Percentiles rank a stretch among this genome's conserved stretches.
These are phyloP conservation scores for Metschnikowia cubensis DNA, from an alignment of 805 yeast species.

Conservation along the genomic window DNA sequence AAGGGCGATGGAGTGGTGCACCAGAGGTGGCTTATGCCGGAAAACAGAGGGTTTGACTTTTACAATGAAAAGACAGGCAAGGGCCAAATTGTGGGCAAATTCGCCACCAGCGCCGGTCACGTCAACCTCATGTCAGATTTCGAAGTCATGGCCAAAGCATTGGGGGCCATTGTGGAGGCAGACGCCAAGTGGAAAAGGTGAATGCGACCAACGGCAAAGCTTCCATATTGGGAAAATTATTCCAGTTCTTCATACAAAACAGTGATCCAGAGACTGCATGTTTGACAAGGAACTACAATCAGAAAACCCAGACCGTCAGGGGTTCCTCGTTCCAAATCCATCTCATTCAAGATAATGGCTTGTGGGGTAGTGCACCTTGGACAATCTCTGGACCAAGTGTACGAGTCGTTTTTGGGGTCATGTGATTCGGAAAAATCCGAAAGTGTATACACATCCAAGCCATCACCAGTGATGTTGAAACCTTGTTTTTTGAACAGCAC, in stretches of 20 bases:
- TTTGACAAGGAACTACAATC: conserved; percentile 71
- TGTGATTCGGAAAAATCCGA: conserved; percentile 53
- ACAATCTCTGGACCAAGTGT: conserved; percentile 49
- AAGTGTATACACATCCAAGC: conserved; percentile 62
- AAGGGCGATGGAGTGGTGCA: conserved; percentile 94
- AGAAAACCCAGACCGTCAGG: conserved; percentile 52
- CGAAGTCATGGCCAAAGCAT: conserved; percentile 66
- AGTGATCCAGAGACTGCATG: conserved; percentile 84
- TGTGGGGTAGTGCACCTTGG: conserved; percentile 56
- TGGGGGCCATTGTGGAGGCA: conserved; percentile 58
- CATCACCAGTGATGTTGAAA: conserved; percentile 51
- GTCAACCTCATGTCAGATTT: conserved; percentile 75
- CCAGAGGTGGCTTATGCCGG: conserved; percentile 79
- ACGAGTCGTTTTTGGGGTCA: conserved; percentile 19
- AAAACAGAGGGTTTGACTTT: conserved; percentile 54
- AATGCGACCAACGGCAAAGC: background rate
- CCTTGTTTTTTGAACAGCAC: conserved; percentile 35
- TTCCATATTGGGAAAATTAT: background rate
- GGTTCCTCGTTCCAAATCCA: conserved; percentile 53
- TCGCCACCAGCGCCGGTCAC: conserved; percentile 68
- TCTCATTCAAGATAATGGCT: conserved; percentile 60
- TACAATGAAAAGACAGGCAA: conserved; percentile 26
- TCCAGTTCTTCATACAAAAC: conserved; percentile 58
- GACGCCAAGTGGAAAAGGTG: conserved; percentile 39
- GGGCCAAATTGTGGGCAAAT: conserved; percentile 61